Conservation (phyloP, 495 filamentous ascomycete genomes). For the Jackrogersella multiformis region DNA sequence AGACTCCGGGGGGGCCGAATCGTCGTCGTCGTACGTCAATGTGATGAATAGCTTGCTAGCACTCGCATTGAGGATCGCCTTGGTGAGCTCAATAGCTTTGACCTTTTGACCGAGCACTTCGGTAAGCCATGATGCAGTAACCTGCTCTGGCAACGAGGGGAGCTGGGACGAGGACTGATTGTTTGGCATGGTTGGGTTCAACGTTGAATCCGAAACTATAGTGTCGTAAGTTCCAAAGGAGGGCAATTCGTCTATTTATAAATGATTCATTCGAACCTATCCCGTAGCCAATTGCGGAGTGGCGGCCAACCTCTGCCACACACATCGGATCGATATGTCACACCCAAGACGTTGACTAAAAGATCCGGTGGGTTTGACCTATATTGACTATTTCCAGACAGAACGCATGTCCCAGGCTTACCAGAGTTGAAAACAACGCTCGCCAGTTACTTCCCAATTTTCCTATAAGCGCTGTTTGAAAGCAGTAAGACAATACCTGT, state of each 20-base stretch:
- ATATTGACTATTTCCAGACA: too few relatives aligned
- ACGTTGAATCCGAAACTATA: conserved; percentile 18
- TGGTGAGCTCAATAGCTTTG: conserved; percentile 32
- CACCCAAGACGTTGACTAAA: conserved; percentile 1
- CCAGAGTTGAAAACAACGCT: neutral
- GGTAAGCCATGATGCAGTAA: conserved; percentile 38
- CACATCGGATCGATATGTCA: too few relatives aligned
- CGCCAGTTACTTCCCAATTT: neutral
- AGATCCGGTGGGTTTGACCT: neutral
- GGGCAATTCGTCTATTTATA: neutral
- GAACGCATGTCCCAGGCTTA: neutral
- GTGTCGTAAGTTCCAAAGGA: neutral
- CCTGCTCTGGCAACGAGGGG: conserved; percentile 14
- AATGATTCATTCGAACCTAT: too few relatives aligned
- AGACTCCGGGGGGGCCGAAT: neutral
- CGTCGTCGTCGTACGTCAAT: conserved; percentile 37
- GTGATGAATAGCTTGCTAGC: conserved; percentile 43
- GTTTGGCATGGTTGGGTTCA: neutral
- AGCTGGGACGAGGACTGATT: neutral
- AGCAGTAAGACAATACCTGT: neutral
- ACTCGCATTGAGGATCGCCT: conserved; percentile 28
- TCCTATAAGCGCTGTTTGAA: neutral
- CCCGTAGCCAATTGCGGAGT: too few relatives aligned
- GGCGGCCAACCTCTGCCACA: too few relatives aligned
- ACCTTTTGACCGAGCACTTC: conserved; percentile 36